These are phyloP conservation scores for Cladobotryum mycophilum DNA, from an alignment of 2,329 filamentous ascomycete genomes.

Conservation along the genomic window DNA sequence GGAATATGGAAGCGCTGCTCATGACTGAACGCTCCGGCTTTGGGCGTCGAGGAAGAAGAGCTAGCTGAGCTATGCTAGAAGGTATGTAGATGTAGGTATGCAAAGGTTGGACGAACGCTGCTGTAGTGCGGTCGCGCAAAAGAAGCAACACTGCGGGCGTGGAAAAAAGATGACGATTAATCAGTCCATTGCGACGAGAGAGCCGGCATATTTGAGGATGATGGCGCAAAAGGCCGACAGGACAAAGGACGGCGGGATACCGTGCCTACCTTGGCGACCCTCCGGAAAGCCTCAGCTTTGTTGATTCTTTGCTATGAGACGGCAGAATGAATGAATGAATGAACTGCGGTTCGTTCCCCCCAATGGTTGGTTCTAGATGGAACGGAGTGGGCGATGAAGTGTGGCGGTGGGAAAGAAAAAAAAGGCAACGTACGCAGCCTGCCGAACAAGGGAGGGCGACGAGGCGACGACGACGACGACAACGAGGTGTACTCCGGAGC, in stretches of 20 bases:
- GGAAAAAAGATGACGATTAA: constrained; percentile 6
- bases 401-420: neutral
- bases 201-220: neutral
- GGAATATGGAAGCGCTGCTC: constrained; percentile 24
- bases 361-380: too few relatives aligned
- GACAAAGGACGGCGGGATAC: neutral
- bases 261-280: neutral
- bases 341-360: neutral
- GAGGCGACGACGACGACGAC: constrained; percentile 9
- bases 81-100: neutral
- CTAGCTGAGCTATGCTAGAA: neutral
- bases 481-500: constrained; percentile 16
- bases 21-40: constrained; percentile 19
- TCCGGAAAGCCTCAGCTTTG: neutral
- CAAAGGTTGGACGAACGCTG: neutral
- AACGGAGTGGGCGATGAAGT: too few relatives aligned
- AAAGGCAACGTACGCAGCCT: neutral
- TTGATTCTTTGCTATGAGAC: neutral
- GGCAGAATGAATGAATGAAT: neutral
- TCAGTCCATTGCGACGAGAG: constrained; percentile 4
- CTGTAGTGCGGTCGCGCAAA: too few relatives aligned
- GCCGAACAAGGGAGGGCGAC: constrained; percentile 1
- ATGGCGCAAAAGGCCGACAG: neutral
- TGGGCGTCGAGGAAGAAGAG: neutral
- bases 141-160: neutral